Evolutionary conservation across 139 green algal species (phyloP).

Genomic region (Edaphochlamys debaryana): DNA sequence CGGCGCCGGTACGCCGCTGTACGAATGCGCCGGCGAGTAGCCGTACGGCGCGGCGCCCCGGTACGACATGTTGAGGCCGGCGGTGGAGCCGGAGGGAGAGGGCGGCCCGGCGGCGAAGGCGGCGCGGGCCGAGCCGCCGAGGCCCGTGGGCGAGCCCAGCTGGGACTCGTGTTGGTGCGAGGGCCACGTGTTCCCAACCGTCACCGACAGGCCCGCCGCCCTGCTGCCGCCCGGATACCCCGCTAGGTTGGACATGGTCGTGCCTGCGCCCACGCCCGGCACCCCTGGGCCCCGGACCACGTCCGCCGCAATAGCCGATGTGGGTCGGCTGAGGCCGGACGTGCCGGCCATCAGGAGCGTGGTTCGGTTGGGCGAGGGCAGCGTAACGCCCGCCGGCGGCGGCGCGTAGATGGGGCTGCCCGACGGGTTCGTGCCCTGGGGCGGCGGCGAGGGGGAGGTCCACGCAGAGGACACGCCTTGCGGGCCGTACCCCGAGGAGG

Average conservation of each 20-base stretch:
- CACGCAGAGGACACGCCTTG: too few species aligned
- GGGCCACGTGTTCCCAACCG: slow-evolving; percentile 53
- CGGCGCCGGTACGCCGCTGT: too few species aligned
- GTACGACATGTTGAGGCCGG: too few species aligned
- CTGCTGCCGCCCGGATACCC: slow-evolving; percentile 41
- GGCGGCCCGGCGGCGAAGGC: too few species aligned
- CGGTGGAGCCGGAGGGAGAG: not conserved
- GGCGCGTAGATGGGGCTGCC: slow-evolving; percentile 22
- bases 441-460: not conserved
- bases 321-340: slow-evolving; percentile 4
- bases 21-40: too few species aligned
- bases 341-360: not conserved
- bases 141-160: not conserved
- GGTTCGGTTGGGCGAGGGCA: not conserved
- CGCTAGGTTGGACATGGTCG: slow-evolving; percentile 19
- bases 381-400: slow-evolving; percentile 9
- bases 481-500: too few species aligned
- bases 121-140: too few species aligned
- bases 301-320: too few species aligned
- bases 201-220: not conserved
- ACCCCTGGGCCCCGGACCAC: not conserved
- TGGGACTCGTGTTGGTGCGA: slow-evolving; percentile 43
- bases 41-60: too few species aligned
- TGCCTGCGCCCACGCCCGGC: slow-evolving; percentile 22
- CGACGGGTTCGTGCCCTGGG: not conserved